Evolutionary conservation across 129 eudicot genomes (phyloP), one percentile per base, ranked within the genome.

Genomic region (Smallanthus sonchifolius): DNA sequence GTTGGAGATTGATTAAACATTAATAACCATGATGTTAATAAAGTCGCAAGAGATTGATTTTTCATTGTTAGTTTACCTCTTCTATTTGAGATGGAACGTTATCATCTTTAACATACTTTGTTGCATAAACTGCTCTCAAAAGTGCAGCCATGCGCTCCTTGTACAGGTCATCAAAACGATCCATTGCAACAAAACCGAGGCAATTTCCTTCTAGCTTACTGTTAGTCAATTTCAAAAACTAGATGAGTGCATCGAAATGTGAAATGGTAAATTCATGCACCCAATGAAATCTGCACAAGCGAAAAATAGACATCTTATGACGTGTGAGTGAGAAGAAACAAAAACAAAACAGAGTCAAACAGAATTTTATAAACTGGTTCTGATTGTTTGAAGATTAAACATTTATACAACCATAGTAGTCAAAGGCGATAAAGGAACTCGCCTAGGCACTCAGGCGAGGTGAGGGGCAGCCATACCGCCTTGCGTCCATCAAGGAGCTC

Each of bases 41-140:
- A 62, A 62, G 42, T 15, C 67, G 4, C 1, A 61, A 11, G 10
- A 32, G 45, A 32, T 32, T 8, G 36, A 35, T 35, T 49, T 38
- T 64, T 37, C 7, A 38, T 38, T 39, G 20, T 55, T 51, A 42
- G 24, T 42, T 36, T 80, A 92, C 98, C 96, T 90, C 97, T 85
- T 94, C 98, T 35, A 94, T 90, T 82, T 79, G 73, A 80, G 87
- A 84, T 16, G 97, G 98, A 65, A 73, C 61, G 38, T 49, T 83
- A 75, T 90, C 96, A 14, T 78, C 78, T 77, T 69, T 84, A 45
- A 86, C 43, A 65, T 55, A 77, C 67, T 75, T 86, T 48, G 84
- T 69, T 38, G 86, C 89, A 47, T 71, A 72, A 35, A 84, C n/a
- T 35, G 84, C 96, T 62, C 75, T 80, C 77, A 69, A 71, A 57